phyloP scores from a whole-genome alignment of 257 asterid genomes.

The Solanum phureja region DNA sequence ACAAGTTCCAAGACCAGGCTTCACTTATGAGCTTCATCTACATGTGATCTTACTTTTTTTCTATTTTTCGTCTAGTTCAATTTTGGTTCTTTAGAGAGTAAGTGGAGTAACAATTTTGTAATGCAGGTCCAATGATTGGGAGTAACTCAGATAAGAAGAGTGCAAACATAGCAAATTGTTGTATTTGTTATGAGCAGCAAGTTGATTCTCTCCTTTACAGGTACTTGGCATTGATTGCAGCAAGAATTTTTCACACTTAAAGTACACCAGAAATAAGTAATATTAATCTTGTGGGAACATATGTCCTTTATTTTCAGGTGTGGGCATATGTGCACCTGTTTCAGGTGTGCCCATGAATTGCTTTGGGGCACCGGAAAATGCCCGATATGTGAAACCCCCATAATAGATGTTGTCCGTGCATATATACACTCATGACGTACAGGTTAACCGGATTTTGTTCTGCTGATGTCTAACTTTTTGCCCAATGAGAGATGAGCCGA shows the following conservation, averaged over 20 bases:
- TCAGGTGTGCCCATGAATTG: conserved; percentile 67
- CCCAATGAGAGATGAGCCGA: conserved; percentile 1
- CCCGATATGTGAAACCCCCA: conserved; percentile 71
- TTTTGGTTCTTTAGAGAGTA: neutral
- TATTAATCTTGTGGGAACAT: neutral
- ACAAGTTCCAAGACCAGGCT: neutral
- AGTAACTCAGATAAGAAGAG: conserved; percentile 12
- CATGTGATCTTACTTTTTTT: neutral
- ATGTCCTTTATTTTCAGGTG: conserved; percentile 33
- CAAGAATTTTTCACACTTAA: neutral
- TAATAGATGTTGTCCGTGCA: conserved; percentile 55
- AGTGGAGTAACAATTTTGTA: neutral
- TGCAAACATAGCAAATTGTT: conserved; percentile 38
- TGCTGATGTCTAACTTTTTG: neutral
- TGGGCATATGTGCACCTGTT: conserved; percentile 94
- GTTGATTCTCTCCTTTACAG: conserved; percentile 74
- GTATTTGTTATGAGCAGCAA: conserved; percentile 52
- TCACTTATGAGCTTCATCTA: neutral
- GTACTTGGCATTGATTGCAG: conserved; percentile 17
- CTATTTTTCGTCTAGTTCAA: neutral
- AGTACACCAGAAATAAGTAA: neutral
- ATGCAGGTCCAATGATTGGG: conserved; percentile 39
- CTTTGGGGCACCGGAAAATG: conserved; percentile 61
- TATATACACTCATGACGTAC: conserved; percentile 24
- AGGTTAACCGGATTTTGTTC: conserved; percentile 23